Conservation (phyloP, 2,329 filamentous ascomycete genomes). For the Dothiorella sarmentorum region DNA sequence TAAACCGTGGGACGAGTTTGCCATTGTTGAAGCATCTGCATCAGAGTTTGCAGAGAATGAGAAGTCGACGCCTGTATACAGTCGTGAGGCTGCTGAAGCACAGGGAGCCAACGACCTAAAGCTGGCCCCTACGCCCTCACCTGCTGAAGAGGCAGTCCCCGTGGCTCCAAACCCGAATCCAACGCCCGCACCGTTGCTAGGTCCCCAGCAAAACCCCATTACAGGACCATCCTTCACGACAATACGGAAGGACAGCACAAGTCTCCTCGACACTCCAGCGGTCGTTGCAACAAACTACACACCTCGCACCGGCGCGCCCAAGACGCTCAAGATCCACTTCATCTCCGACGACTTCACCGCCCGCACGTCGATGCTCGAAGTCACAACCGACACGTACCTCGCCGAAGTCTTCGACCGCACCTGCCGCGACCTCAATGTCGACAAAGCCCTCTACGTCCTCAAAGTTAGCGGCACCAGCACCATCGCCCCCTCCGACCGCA, state of each 20-base stretch:
- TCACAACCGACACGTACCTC: constrained; percentile 79
- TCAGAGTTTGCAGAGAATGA: constrained; percentile 69
- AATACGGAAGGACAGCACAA: constrained; percentile 45
- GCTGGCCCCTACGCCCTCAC: constrained; percentile 27
- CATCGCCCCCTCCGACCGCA: constrained; percentile 72
- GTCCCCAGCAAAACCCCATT: constrained; percentile 49
- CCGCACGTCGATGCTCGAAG: constrained; percentile 68
- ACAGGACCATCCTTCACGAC: constrained; percentile 48
- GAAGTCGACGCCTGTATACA: constrained; percentile 62
- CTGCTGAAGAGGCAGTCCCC: constrained; percentile 22
- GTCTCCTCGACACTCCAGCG: constrained; percentile 43
- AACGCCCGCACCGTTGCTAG: constrained; percentile 20
- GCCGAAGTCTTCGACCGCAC: constrained; percentile 76
- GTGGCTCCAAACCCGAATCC: constrained; percentile 21
- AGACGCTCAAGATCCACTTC: constrained; percentile 69
- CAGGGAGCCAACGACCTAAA: background rate
- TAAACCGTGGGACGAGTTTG: constrained; percentile 79
- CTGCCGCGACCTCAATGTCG: constrained; percentile 72
- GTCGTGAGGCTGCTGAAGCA: constrained; percentile 47
- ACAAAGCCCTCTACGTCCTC: constrained; percentile 75
- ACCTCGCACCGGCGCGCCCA: constrained; percentile 64
- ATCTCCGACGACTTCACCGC: constrained; percentile 66
- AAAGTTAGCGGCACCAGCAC: constrained; percentile 72
- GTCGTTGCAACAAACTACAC: constrained; percentile 43
- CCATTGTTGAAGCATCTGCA: constrained; percentile 67